A percentile compares a stretch with the other conserved stretches of the same genome.
phyloP scores from a whole-genome alignment of 73 alveolate genomes.

The Tetrahymena borealis region DNA sequence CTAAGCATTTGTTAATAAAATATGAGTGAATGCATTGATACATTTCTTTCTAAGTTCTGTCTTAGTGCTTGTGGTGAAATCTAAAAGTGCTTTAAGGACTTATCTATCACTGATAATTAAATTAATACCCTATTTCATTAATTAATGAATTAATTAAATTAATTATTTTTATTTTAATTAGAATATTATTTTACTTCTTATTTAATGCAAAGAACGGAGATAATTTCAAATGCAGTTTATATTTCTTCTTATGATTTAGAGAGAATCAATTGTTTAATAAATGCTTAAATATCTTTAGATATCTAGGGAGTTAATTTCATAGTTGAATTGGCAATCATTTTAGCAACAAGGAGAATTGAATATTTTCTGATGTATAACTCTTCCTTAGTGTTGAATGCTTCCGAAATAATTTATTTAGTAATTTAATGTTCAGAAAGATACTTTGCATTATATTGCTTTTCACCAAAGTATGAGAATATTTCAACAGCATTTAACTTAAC shows the following conservation, averaged over 20 bases:
- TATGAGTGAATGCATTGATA: not conserved
- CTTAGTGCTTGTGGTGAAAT: not conserved
- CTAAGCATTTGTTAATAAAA: not conserved
- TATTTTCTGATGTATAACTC: not conserved
- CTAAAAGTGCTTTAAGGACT: not conserved
- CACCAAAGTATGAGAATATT: not conserved
- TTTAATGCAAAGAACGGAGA: not conserved
- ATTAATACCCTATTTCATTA: not conserved
- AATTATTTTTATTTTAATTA: not conserved
- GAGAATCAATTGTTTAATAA: not conserved
- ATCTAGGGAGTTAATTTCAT: not conserved
- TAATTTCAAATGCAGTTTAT: not conserved
- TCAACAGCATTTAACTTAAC: not conserved
- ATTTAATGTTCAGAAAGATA: not conserved
- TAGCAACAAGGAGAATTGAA: not conserved
- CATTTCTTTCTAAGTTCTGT: not conserved
- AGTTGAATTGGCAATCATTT: not conserved
- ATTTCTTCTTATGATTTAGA: not conserved
- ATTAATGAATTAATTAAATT: not conserved
- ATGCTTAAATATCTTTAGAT: not conserved
- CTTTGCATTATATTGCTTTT: not conserved
- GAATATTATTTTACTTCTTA: not conserved
- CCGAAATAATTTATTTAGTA: not conserved
- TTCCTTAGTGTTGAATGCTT: not conserved
- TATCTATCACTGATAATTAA: not conserved